phyloP scores from a whole-genome alignment of 495 filamentous ascomycete species.

The Astrothelium macrocarpum region DNA sequence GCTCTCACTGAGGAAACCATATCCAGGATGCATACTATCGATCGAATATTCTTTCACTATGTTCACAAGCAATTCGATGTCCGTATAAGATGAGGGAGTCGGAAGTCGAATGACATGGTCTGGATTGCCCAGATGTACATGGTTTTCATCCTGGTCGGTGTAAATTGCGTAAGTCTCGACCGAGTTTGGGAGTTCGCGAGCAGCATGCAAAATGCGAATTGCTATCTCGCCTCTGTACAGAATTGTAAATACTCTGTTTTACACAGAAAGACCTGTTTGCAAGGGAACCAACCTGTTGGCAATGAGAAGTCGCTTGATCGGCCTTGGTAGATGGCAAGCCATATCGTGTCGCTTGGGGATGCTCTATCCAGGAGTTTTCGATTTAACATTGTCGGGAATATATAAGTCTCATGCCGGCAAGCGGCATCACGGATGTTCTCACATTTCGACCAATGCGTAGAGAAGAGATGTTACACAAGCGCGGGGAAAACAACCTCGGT shows the following conservation, averaged over 20 bases:
- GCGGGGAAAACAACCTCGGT: slow-evolving; percentile 6
- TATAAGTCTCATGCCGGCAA: background rate
- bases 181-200: slow-evolving; percentile 38
- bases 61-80: slow-evolving; percentile 39
- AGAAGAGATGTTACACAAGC: background rate
- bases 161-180: slow-evolving; percentile 47
- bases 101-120: slow-evolving; percentile 40
- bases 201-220: slow-evolving; percentile 46
- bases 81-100: slow-evolving; percentile 43
- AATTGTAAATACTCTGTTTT: background rate
- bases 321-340: slow-evolving; percentile 24
- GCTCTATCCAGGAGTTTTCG: background rate
- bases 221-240: slow-evolving; percentile 50
- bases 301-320: slow-evolving; percentile 45
- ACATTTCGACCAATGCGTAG: background rate
- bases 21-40: slow-evolving; percentile 52
- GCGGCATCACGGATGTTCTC: background rate
- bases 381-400: background rate
- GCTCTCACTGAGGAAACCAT: slow-evolving; percentile 54
- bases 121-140: slow-evolving; percentile 38
- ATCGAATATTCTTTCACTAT: slow-evolving; percentile 41
- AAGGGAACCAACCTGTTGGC: too few species aligned
- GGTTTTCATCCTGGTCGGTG: slow-evolving; percentile 44
- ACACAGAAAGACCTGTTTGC: too few species aligned
- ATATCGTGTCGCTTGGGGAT: background rate